Evolutionary conservation across 192 early-diverging fungal genomes (phyloP).

Genomic region (Coemansia reversa): DNA sequence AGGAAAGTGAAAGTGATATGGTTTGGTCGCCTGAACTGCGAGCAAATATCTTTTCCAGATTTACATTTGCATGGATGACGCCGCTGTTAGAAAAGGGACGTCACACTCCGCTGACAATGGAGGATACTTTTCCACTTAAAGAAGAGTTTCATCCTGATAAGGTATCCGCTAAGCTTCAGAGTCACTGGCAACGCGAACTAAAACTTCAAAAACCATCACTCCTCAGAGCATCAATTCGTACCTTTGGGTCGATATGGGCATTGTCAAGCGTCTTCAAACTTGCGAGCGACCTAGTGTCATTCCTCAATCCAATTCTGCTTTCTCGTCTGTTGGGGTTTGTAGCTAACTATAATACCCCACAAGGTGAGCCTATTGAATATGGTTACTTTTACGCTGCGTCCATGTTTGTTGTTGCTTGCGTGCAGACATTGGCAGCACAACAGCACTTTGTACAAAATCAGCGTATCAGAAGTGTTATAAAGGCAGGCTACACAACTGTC

Average conservation of each 20-base stretch:
- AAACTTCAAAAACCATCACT: constrained; percentile 60
- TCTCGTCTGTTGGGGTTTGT: constrained; percentile 67
- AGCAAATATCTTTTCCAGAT: constrained; percentile 77
- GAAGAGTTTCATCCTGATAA: constrained; percentile 57
- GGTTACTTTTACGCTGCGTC: constrained; percentile 78
- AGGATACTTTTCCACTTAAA: constrained; percentile 72
- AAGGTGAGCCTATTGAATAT: constrained; percentile 62
- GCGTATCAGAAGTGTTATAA: constrained; percentile 70
- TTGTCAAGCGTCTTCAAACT: constrained; percentile 81
- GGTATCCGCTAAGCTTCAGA: constrained; percentile 65
- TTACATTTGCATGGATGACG: constrained; percentile 88
- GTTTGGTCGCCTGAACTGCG: constrained; percentile 66
- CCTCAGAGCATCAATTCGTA: constrained; percentile 56
- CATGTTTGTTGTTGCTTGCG: constrained; percentile 75
- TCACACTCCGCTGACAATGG: constrained; percentile 64
- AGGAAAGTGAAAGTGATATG: background rate
- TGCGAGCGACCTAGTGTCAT: constrained; percentile 70
- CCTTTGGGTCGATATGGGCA: constrained; percentile 66
- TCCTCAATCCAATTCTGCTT: constrained; percentile 80
- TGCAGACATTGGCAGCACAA: constrained; percentile 79
- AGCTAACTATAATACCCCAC: constrained; percentile 22
- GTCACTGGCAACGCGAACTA: constrained; percentile 71
- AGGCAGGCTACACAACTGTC: constrained; percentile 71
- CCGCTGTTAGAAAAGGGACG: constrained; percentile 76
- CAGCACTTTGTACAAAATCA: constrained; percentile 76